A percentile compares a stretch with the other conserved stretches of the same genome.
phyloP scores from a whole-genome alignment of 1,284 basidiomycete genomes.

The Cryptococcus sp. region DNA sequence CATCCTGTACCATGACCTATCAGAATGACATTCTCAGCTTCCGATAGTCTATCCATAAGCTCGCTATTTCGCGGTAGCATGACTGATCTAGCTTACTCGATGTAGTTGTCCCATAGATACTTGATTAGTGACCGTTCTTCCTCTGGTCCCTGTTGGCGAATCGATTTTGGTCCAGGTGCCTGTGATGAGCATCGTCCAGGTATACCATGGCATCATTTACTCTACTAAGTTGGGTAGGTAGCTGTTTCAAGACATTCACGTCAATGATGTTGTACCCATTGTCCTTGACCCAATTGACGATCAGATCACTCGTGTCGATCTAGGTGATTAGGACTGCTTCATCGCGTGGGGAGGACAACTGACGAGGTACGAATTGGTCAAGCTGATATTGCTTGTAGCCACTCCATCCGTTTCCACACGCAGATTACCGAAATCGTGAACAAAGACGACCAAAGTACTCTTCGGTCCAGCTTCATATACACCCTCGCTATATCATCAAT shows the following conservation, averaged over 20 bases:
- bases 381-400: conserved; percentile 64
- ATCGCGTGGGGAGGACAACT: conserved; percentile 3
- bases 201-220: conserved; percentile 7
- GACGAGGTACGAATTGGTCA: conserved; percentile 79
- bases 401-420: conserved; percentile 71
- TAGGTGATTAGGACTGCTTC: conserved; percentile 42
- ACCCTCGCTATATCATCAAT: conserved; percentile 20
- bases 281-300: conserved; percentile 71
- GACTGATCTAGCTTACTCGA: conserved; percentile 58
- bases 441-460: conserved; percentile 63
- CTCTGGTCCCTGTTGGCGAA: conserved; percentile 24
- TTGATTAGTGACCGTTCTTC: conserved; percentile 57
- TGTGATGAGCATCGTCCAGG: too few species aligned
- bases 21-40: conserved; percentile 67
- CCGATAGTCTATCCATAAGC: conserved; percentile 57
- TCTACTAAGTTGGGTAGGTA: conserved; percentile 48
- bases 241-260: conserved; percentile 74
- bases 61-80: background rate
- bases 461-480: conserved; percentile 56
- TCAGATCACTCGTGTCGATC: conserved; percentile 77
- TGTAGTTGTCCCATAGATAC: conserved; percentile 94
- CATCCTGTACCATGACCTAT: conserved; percentile 85
- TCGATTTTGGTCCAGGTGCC: conserved; percentile 19
- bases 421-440: conserved; percentile 88
- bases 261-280: conserved; percentile 71